phyloP scores from a whole-genome alignment of 1,139 yeast genomes.

The Pneumocystis canis region DNA sequence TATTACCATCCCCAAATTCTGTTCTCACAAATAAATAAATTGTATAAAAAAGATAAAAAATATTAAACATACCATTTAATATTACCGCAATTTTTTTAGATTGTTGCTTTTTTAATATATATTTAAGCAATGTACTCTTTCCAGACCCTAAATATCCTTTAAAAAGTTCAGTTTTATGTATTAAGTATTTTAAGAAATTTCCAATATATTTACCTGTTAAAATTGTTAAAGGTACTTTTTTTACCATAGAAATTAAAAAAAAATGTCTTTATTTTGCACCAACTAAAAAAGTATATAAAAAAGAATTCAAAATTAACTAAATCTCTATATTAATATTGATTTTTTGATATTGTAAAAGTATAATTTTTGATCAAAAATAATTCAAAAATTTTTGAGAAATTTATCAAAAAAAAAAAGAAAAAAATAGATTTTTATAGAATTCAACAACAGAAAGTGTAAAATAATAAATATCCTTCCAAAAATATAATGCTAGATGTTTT shows the following conservation, averaged over 20 bases:
- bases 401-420: too few relatives aligned
- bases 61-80: constrained; percentile 38
- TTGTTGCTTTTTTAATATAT: constrained; percentile 48
- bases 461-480: too few relatives aligned
- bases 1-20: constrained; percentile 26
- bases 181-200: neutral
- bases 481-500: too few relatives aligned
- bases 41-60: neutral
- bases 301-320: too few relatives aligned
- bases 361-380: too few relatives aligned
- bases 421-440: too few relatives aligned
- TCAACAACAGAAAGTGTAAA: too few relatives aligned
- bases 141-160: constrained; percentile 87
- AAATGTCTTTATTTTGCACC: neutral
- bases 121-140: constrained; percentile 69
- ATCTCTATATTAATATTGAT: too few relatives aligned
- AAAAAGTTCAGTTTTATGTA: neutral
- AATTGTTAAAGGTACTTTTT: constrained; percentile 75
- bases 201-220: constrained; percentile 34
- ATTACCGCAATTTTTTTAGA: constrained; percentile 72
- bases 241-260: constrained; percentile 4
- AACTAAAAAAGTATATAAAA: neutral
- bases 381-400: too few relatives aligned
- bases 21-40: neutral
- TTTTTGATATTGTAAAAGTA: too few relatives aligned